Base-by-base conservation (phyloP, 805 yeast genomes). In the Clavispora carvajalis region DNA sequence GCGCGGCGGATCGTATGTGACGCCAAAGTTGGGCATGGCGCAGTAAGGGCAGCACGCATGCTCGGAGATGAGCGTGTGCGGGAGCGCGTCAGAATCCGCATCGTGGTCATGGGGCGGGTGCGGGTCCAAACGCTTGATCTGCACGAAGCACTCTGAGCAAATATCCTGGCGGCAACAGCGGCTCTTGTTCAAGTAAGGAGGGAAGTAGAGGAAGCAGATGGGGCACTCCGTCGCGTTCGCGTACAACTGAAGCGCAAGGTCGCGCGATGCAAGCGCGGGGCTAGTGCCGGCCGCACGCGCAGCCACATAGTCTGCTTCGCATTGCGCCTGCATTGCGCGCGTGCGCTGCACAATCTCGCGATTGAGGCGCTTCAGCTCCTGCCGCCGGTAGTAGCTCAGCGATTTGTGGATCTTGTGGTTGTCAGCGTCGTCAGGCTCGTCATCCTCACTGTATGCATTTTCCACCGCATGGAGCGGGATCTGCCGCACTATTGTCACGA, bases 81-180 rank as follows among this genome's bases (percentile, higher is more conserved):
- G 83, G 12, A 61, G 54, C 66, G 71, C 51, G 22, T 29, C 40
- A 22, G 23, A 22, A 11, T 22, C 23, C 4, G 62, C 61, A 23
- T 46, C 49, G 37, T 74, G 79, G 48, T 82, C 91, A 56, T 88
- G 95, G 1, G 96, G 96, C 24, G 89, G 87, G 63, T 91, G 98
- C 0, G 99, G 98, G 9, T 87, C 95, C 24, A 80, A 66, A 38
- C 99, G 74, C 60, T 86, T 88, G 58, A 91, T 89, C 61, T 91
- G 97, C 9, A 91, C 97, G 74, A 91, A 93, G 58, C 99, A 91
- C 63, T 91, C 98, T 2, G 96, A 76, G 63, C 99, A 93, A 16
- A 91, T 89, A 1, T 95, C 90, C 59, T 91, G 98, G 37, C 77
- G 76, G 60, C 99, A 91, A 61, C 99, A 91, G 34, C 95, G 72